Evolutionary conservation across 768 basidiomycete genomes (phyloP), one percentile per base, ranked within the genome.

Genomic region (Guyanaporus albipodus): DNA sequence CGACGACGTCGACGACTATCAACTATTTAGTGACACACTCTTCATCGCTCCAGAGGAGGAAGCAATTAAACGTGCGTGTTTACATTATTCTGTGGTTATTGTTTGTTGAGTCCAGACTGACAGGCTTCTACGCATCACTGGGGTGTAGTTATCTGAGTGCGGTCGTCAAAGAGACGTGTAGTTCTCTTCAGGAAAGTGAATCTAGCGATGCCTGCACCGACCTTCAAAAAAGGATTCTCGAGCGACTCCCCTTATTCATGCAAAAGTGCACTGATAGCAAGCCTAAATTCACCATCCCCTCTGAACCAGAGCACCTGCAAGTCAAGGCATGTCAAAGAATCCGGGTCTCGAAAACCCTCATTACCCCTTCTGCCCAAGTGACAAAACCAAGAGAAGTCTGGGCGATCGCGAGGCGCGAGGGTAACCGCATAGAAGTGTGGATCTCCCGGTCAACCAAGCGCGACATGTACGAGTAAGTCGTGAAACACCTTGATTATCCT

Each of bases 401-500:
- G 33, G 87, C 87, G 24, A 78, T 79, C 31, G 80, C 84, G 21
- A 70, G 65, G 38, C 55, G 67, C 29, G 70, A 73, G 12, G 67
- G 70, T 14, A 73, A 77, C 6, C 67, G 69, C n/a, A 76, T 88
- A 26, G 75, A 83, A 39, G 65, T 93, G 21, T 87, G 83, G 75
- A 68, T 92, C 29, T 83, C 87, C 12, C 74, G 73, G 10, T 80
- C 80, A 47, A 71, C 81, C 3, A 75, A 83, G 52, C 70, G 85
- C 26, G 89, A 95, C 58, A 85, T 91, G 77, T 94, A 86, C 58
- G 92, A 94, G 88, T 90, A 59, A 70, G 87, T 79, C 8, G 12
- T 24, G 27, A 8, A 8, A 32, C 23, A 4, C 9, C 9, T 40
- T 32, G n/a, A n/a, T 14, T 26, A 7, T 35, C 15, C 23, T 43